Evolutionary conservation across 2,329 filamentous ascomycete species (phyloP), one percentile per base, ranked within the genome.

Genomic region (Fusarium chlamydosporum): DNA sequence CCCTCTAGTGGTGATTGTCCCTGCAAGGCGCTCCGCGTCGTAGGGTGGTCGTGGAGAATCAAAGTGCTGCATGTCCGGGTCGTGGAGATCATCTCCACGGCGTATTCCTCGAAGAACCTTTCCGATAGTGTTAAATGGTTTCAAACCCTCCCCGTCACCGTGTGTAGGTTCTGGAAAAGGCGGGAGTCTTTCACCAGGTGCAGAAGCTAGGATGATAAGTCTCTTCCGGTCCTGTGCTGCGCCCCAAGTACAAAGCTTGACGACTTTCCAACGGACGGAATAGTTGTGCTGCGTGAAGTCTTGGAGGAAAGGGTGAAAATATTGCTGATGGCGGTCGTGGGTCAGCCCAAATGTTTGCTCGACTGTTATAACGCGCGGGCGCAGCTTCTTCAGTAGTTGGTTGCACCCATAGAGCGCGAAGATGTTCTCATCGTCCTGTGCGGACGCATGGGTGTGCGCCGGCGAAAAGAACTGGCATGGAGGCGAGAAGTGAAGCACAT

Each of bases 391-490:
- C 1, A 95, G 79, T 0, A 94, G 76, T 5, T 84, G 77, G 2
- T 82, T 79, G 52, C 86, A 87, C 0, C 83, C 80, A 65, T 85
- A 87, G 0, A 89, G 74, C 0, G 84, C 84, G 2, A 88, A 88
- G 0, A 87, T 88, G 69, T 96, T 96, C 0, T 79, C 82, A 2
- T 92, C 90, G 65, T 96, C 92, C 26, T 91, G 85, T 2, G 79
- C 87, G 45, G 94, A 90, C 23, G 89, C 83, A 8, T 80, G 80
- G 0, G 92, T 94, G 61, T 96, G 90, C 0, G 89, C 91, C 0
- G 88, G 87, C 0, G 92, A 94, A 76, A 90, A 94, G 3, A 85
- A 88, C 70, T 95, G 92, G 57, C 93, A 96, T 0, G 93, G 92
- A 0, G 92, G 92, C 0, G 91, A 93, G 0, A 94, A 78, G 67